Evolutionary conservation across 768 basidiomycete species (phyloP).

Genomic region (Calocybe indica): DNA sequence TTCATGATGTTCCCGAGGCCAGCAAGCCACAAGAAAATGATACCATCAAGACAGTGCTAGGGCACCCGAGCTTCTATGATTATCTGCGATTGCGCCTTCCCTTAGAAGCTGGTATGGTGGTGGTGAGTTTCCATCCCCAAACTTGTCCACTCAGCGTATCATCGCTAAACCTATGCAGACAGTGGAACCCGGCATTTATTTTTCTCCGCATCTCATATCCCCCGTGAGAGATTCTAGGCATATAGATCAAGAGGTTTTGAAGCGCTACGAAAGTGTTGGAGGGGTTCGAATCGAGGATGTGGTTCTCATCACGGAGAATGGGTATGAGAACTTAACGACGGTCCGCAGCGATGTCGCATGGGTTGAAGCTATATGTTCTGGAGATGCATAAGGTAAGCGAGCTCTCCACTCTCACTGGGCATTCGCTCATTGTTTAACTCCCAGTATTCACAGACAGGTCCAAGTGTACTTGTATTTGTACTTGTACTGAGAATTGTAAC

Average conservation of each 20-base stretch:
- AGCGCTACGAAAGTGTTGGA: slow-evolving; percentile 74
- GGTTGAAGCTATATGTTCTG: slow-evolving; percentile 80
- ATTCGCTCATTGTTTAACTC: too few relatives aligned
- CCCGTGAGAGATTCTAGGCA: slow-evolving; percentile 55
- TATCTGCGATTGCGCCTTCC: slow-evolving; percentile 77
- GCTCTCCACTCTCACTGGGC: too few relatives aligned
- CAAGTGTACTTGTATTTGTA: too few relatives aligned
- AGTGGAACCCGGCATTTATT: slow-evolving; percentile 88
- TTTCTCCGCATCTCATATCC: slow-evolving; percentile 72
- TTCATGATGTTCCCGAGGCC: slow-evolving; percentile 87
- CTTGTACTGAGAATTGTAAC: too few relatives aligned
- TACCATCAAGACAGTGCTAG: slow-evolving; percentile 37
- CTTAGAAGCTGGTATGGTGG: slow-evolving; percentile 76
- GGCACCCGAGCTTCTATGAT: slow-evolving; percentile 64
- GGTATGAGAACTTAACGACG: slow-evolving; percentile 81
- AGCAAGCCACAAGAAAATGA: slow-evolving; percentile 61
- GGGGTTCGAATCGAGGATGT: slow-evolving; percentile 95
- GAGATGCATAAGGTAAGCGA: slow-evolving; percentile 28
- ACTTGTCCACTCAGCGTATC: not conserved
- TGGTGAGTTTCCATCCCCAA: slow-evolving; percentile 43
- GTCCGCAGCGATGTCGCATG: slow-evolving; percentile 78
- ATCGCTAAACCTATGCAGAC: slow-evolving; percentile 41
- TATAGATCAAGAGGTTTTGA: slow-evolving; percentile 65
- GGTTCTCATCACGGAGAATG: slow-evolving; percentile 66
- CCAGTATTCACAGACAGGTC: too few relatives aligned